Base-by-base conservation (phyloP, 352 stramenopile species). In the Phytophthora meadii region DNA sequence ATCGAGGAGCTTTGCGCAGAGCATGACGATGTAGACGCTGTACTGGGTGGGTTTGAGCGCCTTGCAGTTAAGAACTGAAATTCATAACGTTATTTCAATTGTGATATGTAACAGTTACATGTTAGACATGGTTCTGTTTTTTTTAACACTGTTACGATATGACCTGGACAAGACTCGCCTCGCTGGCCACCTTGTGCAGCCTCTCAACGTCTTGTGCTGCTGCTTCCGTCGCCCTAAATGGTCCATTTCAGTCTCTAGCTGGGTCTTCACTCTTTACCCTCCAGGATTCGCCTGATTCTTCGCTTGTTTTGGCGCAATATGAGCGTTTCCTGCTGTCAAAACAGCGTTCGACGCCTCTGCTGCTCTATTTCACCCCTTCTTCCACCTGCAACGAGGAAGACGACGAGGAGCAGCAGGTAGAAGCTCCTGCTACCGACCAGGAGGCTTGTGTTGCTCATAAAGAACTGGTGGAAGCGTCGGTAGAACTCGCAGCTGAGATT, bases 281-380 rank as follows among this genome's bases (percentile, higher is more conserved):
- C 15, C 39, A 58, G 28, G 28, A 41, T 19, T 59, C 61, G 1
- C 32, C 25, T 17, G 61, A 71, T 25, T 22, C 40, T 37, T 54
- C 56, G 37, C 36, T 59, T 45, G 61, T 70, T 25, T 77, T 68
- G 72, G 41, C 52, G 9, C 48, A 71, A 36, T 81, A 77, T 57
- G 68, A 77, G 61, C 72, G 65, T 36, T 75, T 72, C 34, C 27
- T 81, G 39, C 65, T 81, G 5, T 69, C 68, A 5, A 28, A 41
- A 53, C 47, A 44, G 12, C 68, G 72, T 27, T 9, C 22, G 7
- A 50, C 57, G 19, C 60, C 68, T 15, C 49, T 74, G 17, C 9
- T 73, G 39, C 57, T 81, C 39, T 70, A 73, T 30, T 77, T 81
- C 41, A 56, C 45, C 4, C 40, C 60, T 11, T 3, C 5, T 30